Evolutionary conservation across 805 yeast genomes (phyloP), one percentile per base, ranked within the genome.

Genomic region (Lachancea sp.): DNA sequence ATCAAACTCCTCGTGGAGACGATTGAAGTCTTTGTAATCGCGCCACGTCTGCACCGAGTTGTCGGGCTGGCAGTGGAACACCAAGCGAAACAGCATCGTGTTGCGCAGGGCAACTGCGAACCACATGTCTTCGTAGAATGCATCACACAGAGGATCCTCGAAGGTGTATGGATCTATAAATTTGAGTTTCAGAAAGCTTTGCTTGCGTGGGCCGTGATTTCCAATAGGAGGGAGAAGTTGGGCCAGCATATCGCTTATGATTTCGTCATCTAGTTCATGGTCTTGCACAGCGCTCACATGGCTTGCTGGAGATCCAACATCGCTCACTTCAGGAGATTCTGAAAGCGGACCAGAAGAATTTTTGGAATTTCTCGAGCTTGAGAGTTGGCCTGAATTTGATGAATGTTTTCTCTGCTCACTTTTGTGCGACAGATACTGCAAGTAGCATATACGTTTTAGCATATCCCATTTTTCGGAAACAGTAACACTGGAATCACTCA

Each of bases 1-100:
- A 8, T 50, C 46, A 58, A 87, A 87, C 0, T 84, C 88, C 16
- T 73, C 69, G 41, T 71, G 72, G 53, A 84, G 64, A 48, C 75
- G 78, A 47, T 79, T 73, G 60, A 72, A 84, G 22, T 75, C 79
- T 60, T 86, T 90, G 63, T 88, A 93, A 46, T 88, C 95, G 46
- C 76, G 76, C 99, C 99, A 93, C 0, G 89, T 76, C 19, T 73
- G 73, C n/a, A 91, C 98, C 6, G 78, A 72, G 61, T 91, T 88
- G 64, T 93, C 99, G 0, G 99, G 99, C 60, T 95, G 99, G 50
- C 87, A 80, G 52, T 90, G 90, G 74, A 93, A 93, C 1, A 93
- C 85, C 62, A 83, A 71, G 49, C 96, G 73, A 68, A 77, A 93
- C 1, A 95, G 68, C 48, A 77, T 72, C 0, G 98, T 88, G 58